These are phyloP conservation scores for Phyllachora maydis DNA, from an alignment of 2,329 filamentous ascomycete genomes.

Conservation along the genomic window DNA sequence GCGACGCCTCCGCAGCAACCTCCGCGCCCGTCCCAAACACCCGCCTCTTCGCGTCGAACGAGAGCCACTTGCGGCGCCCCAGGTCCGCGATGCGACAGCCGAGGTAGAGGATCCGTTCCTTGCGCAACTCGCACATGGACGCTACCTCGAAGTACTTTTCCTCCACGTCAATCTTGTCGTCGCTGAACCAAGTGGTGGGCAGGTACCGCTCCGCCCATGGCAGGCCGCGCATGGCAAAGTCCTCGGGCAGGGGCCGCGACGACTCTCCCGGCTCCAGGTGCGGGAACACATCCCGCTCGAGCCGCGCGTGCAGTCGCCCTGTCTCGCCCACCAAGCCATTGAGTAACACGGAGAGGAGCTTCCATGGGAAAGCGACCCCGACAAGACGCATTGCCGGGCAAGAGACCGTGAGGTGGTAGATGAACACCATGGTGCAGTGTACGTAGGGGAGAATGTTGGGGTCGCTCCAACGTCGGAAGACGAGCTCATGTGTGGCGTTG, in stretches of 20 bases:
- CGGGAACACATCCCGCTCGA: constrained; percentile 25
- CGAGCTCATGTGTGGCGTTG: constrained; percentile 20
- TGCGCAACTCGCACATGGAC: constrained; percentile 34
- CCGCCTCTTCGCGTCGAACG: no score
- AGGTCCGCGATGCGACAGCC: constrained; percentile 22
- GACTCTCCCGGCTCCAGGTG: constrained; percentile 16
- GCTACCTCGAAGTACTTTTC: constrained; percentile 42
- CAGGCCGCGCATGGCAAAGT: constrained; percentile 44
- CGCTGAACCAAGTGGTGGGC: constrained; percentile 36
- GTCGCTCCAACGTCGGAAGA: constrained; percentile 31
- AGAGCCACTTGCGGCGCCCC: no score
- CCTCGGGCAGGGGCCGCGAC: constrained; percentile 42
- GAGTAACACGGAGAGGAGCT: constrained; percentile 14
- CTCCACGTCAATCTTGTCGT: constrained; percentile 44
- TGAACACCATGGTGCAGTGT: constrained; percentile 39
- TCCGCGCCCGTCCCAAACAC: constrained; percentile 5
- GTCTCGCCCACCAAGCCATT: no score
- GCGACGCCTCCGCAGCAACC: constrained; percentile 10
- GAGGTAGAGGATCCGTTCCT: constrained; percentile 37
- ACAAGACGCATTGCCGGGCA: no score
- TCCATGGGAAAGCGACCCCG: constrained; percentile 19
- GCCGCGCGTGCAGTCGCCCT: constrained; percentile 11
- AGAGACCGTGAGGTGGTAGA: constrained; percentile 21
- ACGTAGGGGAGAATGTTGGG: constrained; percentile 39
- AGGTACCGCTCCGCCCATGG: constrained; percentile 38